phyloP scores from a whole-genome alignment of 225 moss, liverwort and hornwort species.

The Rhytidiadelphus loreus region DNA sequence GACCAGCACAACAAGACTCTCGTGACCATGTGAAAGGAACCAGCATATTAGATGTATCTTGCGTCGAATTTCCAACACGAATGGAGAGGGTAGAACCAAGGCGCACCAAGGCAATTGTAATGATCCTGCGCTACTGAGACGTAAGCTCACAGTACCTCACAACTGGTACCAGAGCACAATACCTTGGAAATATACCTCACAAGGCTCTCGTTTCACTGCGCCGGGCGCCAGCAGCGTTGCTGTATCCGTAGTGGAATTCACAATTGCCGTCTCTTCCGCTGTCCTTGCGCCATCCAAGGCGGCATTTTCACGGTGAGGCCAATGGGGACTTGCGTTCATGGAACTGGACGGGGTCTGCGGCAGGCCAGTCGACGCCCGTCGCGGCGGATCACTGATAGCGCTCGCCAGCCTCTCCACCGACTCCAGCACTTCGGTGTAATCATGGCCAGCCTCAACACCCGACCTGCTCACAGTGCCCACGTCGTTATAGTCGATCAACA shows the following conservation, averaged over 20 bases:
- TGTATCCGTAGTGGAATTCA: background rate
- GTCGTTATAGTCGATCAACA: constrained; percentile 18
- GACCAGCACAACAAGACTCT: background rate
- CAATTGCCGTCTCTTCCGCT: background rate
- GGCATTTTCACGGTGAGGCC: background rate
- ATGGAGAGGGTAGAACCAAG: background rate
- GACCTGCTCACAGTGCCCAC: background rate
- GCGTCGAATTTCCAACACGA: background rate
- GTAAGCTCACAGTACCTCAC: background rate
- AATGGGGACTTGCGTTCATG: background rate
- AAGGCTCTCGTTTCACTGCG: background rate
- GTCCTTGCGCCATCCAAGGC: background rate
- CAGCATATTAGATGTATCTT: background rate
- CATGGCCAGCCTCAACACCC: background rate
- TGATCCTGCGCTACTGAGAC: background rate
- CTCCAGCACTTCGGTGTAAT: constrained; percentile 20
- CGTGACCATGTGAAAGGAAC: background rate
- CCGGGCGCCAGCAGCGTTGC: background rate
- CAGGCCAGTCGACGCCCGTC: background rate
- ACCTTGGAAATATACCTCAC: constrained; percentile 3
- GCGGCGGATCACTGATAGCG: constrained; percentile 34
- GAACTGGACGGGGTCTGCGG: background rate
- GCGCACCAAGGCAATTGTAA: background rate
- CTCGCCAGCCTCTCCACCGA: constrained; percentile 27
- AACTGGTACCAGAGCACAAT: background rate